These are phyloP conservation scores for Luzula sylvatica DNA, from an alignment of 176 grass and related monocot species.

Conservation along the genomic window DNA sequence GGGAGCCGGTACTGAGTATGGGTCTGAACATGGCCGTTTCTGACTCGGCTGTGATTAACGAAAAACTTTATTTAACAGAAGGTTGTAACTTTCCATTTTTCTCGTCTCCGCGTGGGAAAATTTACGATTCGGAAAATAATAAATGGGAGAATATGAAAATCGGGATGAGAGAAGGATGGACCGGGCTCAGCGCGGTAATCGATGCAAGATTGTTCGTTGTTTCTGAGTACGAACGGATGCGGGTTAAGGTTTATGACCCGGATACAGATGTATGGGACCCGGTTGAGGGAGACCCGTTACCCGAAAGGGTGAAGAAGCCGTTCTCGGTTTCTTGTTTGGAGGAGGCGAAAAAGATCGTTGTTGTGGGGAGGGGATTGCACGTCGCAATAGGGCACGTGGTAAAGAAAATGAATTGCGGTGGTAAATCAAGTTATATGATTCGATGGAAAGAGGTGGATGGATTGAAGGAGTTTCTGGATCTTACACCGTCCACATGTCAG, in stretches of 20 bases:
- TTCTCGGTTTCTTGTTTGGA: conserved; percentile 55
- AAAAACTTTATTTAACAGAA: conserved; percentile 59
- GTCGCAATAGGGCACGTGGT: conserved; percentile 54
- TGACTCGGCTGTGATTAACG: conserved; percentile 64
- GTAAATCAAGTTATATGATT: conserved; percentile 33
- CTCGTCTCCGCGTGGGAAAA: conserved; percentile 63
- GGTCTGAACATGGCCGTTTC: conserved; percentile 66
- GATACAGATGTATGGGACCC: conserved; percentile 56
- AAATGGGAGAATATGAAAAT: conserved; percentile 62
- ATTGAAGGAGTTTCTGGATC: conserved; percentile 37
- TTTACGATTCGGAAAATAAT: conserved; percentile 52
- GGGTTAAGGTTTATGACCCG: conserved; percentile 62
- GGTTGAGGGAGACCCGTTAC: conserved; percentile 43
- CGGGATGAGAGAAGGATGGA: conserved; percentile 96
- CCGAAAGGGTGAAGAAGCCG: conserved; percentile 63
- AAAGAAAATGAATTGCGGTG: conserved; percentile 20
- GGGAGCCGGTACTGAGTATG: conserved; percentile 56
- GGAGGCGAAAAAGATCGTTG: conserved; percentile 31
- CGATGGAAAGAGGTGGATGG: conserved; percentile 66
- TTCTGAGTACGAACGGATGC: conserved; percentile 81
- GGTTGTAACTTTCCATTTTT: conserved; percentile 88
- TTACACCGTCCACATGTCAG: conserved; percentile 76
- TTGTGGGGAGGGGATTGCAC: conserved; percentile 62
- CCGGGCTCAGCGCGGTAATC: conserved; percentile 43
- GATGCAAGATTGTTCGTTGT: conserved; percentile 54